These are phyloP conservation scores for Basipetospora chlamydospora DNA, from an alignment of 2,329 filamentous ascomycete genomes.

Conservation along the genomic window DNA sequence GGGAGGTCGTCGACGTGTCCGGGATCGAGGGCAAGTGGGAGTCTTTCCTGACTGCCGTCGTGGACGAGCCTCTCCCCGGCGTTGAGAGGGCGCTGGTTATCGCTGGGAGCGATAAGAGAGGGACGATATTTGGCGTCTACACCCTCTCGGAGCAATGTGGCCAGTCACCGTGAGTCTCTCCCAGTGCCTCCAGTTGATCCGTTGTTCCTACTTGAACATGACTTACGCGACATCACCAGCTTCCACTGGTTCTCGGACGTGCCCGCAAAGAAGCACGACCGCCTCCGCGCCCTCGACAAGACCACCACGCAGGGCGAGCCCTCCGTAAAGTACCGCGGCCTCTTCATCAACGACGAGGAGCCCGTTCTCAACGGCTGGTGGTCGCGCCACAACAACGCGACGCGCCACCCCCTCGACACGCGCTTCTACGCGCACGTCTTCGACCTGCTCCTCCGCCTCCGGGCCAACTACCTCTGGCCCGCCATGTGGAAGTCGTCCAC, in stretches of 20 bases:
- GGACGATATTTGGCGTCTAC: conserved; percentile 57
- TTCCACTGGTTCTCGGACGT: conserved; percentile 44
- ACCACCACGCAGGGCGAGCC: conserved; percentile 35
- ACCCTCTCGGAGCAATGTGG: conserved; percentile 61
- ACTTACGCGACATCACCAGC: neutral
- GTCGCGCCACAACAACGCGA: conserved; percentile 17
- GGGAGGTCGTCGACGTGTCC: conserved; percentile 31
- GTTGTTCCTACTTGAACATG: too few species aligned
- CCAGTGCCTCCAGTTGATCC: neutral
- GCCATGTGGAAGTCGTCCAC: conserved; percentile 37
- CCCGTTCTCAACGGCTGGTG: conserved; percentile 41
- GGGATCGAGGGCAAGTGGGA: conserved; percentile 53
- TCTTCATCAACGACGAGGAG: conserved; percentile 50
- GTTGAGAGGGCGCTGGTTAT: conserved; percentile 48
- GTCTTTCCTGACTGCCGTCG: conserved; percentile 45
- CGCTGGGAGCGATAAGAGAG: conserved; percentile 49
- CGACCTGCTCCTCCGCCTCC: conserved; percentile 44
- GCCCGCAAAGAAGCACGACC: conserved; percentile 28
- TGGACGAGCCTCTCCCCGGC: conserved; percentile 41
- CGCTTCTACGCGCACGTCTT: conserved; percentile 49
- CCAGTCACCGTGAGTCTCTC: conserved; percentile 1
- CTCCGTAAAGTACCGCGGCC: conserved; percentile 42
- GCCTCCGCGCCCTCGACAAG: conserved; percentile 33
- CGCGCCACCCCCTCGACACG: conserved; percentile 26
- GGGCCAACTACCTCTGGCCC: conserved; percentile 52